Evolutionary conservation across 176 grass and related monocot species (phyloP).

Genomic region (bread wheat (Triticum aestivum)): IWGSC_CS_RefSeq_v2.1 NC_057801.1:2471316-2471815

Average conservation of each 20-base stretch:
- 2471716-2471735: conserved; percentile 72
- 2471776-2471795: conserved; percentile 34
- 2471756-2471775: conserved; percentile 69
- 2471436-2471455: too few relatives aligned
- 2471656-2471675: neutral
- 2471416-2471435: too few relatives aligned
- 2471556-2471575: conserved; percentile 68
- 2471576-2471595: conserved; percentile 76
- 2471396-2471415: too few relatives aligned
- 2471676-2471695: neutral
- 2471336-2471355: too few relatives aligned
- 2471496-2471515: too few relatives aligned
- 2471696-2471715: neutral
- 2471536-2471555: conserved; percentile 63
- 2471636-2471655: neutral
- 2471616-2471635: conserved; percentile 35
- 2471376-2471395: too few relatives aligned
- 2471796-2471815: conserved; percentile 73
- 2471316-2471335: too few relatives aligned
- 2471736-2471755: conserved; percentile 51
- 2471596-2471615: conserved; percentile 41
- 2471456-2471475: too few relatives aligned
- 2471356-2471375: too few relatives aligned
- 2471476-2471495: too few relatives aligned
- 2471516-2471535: neutral